Evolutionary conservation across 2,329 filamentous ascomycete species (phyloP), one percentile per base, ranked within the genome.

Genomic region (Dactylellina leptospora): DNA sequence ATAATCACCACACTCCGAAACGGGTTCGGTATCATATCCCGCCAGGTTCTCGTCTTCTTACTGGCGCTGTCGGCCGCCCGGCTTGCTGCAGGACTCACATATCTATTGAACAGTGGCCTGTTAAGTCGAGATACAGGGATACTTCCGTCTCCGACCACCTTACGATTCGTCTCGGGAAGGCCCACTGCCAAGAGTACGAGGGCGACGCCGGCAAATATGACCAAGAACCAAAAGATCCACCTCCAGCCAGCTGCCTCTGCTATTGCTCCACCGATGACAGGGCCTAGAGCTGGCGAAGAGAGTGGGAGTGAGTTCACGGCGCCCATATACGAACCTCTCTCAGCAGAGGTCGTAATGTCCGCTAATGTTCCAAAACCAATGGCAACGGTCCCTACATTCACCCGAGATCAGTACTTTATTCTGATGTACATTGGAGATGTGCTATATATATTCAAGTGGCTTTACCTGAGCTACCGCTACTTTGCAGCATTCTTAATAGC

Each of bases 321-420:
- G 54, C 86, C 89, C 81, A 93, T 88, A 77, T 90, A 93, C 62
- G 84, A 85, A 1, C 90, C 91, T 75, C 91, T 82, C 78, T 93
- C 89, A 0, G 85, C 83, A 47, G 85, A 87, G 0, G 88, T 86
- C 0, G 87, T 84, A 3, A 92, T 83, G 76, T 95, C 91, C 0
- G 88, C 87, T 11, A 93, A 85, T 1, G 92, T 86, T 1, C 87
- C 90, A 72, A 85, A 89, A 0, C 86, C 86, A 0, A 95, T 81
- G 0, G 90, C 88, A n/a, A 92, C 82, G 0, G 88, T 89, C 0
- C 87, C 87, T 72, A 23, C 22, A 54, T n/a, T 22, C 2, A 30
- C 2, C 13, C 27, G 13, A 38, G 20, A 16, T 40, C 36, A 40
- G 36, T 40, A 40, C 2, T 11, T 51, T 18, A 36, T 6, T n/a